Base-by-base conservation (phyloP, 768 basidiomycete species). In the Kwoniella dejecticola region DNA sequence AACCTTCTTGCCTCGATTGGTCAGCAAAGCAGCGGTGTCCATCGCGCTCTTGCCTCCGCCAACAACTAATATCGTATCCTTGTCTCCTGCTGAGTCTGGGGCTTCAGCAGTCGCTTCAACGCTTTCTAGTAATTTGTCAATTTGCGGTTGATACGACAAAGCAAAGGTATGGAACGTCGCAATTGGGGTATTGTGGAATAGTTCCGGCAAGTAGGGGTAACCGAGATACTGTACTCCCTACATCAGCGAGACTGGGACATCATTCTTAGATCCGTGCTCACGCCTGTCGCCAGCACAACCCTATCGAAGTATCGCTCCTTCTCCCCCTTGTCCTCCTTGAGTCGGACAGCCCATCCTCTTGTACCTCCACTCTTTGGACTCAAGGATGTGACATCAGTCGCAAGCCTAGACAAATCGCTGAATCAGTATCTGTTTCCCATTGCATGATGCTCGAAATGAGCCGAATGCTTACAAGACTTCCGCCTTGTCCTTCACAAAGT, bases 31-130 rank as follows among this genome's bases (percentile, higher is more conserved):
- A 26, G 56, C 55, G 23, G 31, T 33, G 41, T 63, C 62, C 56
- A 63, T 52, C 5, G 19, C 56, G 23, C 62, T 63, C 36, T 63
- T 63, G 3, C 60, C 60, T 8, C 44, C 53, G 5, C 60, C 60
- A 2, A 62, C 38, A 4, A 62, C 60, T 23, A 55, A 6, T 7
- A 62, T 46, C 11, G 52, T 55, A 19, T 62, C 49, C 13, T 19
- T n/a, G 21, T 52, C 58, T 4, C 58, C 58, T 52, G 44, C 48
- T 10, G 17, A 15, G 13, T 15, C 7, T 2, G 52, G 52, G 15
- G 12, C 21, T 6, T 31, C 31, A 4, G 29, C 11, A 15, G 50
- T 33, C 8, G 50, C n/a, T n/a, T 29, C 11, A 12, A 52, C 30
- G 36, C n/a, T 42, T 7, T 19, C n/a, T 17, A 53, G 31, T 36